Conservation (phyloP, 345 rosid genomes). For the Aegle marmelos region DNA sequence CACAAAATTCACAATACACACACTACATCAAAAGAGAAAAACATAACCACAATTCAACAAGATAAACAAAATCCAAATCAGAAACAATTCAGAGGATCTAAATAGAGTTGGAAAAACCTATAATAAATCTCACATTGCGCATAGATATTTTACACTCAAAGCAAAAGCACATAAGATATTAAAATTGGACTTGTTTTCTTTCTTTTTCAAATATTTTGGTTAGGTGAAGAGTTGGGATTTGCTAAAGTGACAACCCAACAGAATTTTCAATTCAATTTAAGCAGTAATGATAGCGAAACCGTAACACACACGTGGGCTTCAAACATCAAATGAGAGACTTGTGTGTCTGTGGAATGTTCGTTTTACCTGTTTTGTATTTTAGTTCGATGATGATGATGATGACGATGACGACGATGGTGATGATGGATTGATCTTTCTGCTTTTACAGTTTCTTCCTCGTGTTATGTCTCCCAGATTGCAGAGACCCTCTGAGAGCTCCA, state of each 20-base stretch:
- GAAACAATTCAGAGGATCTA: constrained; percentile 2
- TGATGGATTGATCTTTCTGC: neutral
- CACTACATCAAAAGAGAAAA: neutral
- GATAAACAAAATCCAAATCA: neutral
- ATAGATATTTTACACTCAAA: constrained; percentile 41
- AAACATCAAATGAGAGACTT: constrained; percentile 1
- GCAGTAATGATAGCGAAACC: constrained; percentile 31
- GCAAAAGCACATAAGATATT: constrained; percentile 26
- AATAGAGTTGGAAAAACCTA: neutral
- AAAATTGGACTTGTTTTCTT: neutral
- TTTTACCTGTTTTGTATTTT: constrained; percentile 3
- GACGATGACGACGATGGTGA: neutral
- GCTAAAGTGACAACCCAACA: constrained; percentile 53
- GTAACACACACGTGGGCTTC: constrained; percentile 29
- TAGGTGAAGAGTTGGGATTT: constrained; percentile 40
- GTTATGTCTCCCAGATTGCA: neutral
- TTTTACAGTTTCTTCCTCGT: constrained; percentile 1
- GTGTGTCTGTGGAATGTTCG: neutral
- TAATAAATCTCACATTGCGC: constrained; percentile 13
- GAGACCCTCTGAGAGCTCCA: constrained; percentile 11
- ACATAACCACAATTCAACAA: constrained; percentile 5
- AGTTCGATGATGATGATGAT: neutral
- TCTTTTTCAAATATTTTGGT: constrained; percentile 10
- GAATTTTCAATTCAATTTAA: constrained; percentile 17
- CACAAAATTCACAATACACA: constrained; percentile 10